Percentiles rank a stretch among this genome's conserved stretches.
Evolutionary conservation across 2,329 filamentous ascomycete species (phyloP).

Genomic region (Ceratocystis smalleyi): DNA sequence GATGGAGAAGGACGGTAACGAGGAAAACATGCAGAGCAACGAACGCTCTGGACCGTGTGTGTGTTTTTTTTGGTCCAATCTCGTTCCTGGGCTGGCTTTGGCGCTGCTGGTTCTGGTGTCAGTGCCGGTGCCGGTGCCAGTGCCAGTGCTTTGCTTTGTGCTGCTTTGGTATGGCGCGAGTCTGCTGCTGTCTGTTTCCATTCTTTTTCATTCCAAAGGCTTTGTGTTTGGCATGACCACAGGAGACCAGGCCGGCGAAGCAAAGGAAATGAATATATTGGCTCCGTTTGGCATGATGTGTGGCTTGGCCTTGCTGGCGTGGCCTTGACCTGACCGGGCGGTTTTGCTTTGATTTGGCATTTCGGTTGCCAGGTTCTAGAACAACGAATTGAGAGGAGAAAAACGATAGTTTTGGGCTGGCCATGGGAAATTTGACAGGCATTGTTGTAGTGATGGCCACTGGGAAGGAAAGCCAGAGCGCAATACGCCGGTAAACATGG

Average conservation of each 20-base stretch:
- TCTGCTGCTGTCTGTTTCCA: background rate
- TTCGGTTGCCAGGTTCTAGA: background rate
- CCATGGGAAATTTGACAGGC: background rate
- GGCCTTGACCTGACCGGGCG: background rate
- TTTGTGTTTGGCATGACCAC: too few species aligned
- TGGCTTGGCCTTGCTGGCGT: background rate
- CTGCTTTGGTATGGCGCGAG: background rate
- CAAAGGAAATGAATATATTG: background rate
- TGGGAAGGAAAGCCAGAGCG: too few species aligned
- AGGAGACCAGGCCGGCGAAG: too few species aligned
- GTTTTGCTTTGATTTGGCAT: conserved; percentile 4
- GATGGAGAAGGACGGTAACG: background rate
- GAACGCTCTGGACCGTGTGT: background rate
- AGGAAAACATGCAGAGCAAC: background rate
- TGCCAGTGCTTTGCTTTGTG: background rate
- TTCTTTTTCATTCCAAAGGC: background rate
- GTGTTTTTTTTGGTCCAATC: background rate
- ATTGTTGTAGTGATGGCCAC: background rate
- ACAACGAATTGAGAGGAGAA: background rate
- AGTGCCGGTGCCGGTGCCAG: background rate
- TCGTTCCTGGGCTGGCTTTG: too few species aligned
- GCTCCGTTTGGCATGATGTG: background rate
- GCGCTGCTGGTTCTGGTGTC: background rate
- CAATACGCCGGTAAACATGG: too few species aligned
- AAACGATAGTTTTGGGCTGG: background rate